phyloP scores from a whole-genome alignment of 192 early-diverging fungal species.

The Coemansia interrupta region DNA sequence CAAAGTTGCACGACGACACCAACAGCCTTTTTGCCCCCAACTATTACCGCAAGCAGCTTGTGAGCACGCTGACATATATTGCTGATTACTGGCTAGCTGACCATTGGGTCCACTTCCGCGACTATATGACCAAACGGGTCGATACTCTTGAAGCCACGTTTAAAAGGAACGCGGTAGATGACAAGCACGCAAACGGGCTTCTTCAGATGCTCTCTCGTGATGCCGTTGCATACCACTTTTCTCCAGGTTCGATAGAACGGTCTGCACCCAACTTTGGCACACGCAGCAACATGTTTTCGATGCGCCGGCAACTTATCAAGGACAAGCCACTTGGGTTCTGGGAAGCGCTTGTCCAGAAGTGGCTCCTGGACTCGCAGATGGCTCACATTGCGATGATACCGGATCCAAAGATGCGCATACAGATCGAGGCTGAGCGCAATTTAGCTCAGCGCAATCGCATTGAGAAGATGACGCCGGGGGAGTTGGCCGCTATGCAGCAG shows the following conservation, averaged over 20 bases:
- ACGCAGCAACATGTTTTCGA: conserved; percentile 54
- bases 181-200: conserved; percentile 17
- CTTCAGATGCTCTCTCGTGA: conserved; percentile 54
- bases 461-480: conserved; percentile 24
- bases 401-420: conserved; percentile 40
- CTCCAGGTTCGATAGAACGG: conserved; percentile 18
- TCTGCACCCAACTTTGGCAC: conserved; percentile 55
- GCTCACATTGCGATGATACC: conserved; percentile 42
- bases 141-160: conserved; percentile 59
- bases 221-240: conserved; percentile 42
- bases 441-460: conserved; percentile 35
- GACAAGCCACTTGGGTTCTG: conserved; percentile 31
- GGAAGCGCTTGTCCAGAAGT: conserved; percentile 38
- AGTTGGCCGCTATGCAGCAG: conserved; percentile 27
- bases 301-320: conserved; percentile 28
- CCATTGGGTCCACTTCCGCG: conserved; percentile 28
- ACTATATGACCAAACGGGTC: conserved; percentile 49
- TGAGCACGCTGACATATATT: conserved; percentile 41
- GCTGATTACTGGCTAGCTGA: conserved; percentile 38
- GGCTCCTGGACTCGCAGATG: conserved; percentile 35
- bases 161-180: conserved; percentile 55
- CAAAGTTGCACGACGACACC: conserved; percentile 44
- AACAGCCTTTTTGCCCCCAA: conserved; percentile 39
- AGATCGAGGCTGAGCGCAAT: conserved; percentile 49
- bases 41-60: conserved; percentile 45